A percentile compares a stretch with the other conserved stretches of the same genome.
Conservation (phyloP, 2,329 filamentous ascomycete species). For the Ceratocystis cubensis region DNA sequence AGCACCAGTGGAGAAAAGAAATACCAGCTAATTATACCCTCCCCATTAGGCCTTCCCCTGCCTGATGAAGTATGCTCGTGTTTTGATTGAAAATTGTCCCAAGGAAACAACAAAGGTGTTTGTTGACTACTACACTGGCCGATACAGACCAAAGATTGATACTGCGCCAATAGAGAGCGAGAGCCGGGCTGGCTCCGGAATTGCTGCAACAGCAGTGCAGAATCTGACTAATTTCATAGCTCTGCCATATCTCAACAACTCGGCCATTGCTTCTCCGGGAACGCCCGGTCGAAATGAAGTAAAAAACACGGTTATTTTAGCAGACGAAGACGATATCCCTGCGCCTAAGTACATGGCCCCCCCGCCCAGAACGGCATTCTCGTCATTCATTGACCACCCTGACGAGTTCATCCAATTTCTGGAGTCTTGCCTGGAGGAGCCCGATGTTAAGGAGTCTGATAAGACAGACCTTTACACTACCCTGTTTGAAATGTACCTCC, state of each 20-base stretch:
- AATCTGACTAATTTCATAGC: slow-evolving; percentile 76
- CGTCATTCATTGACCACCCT: slow-evolving; percentile 88
- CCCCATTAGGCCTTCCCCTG: slow-evolving; percentile 60
- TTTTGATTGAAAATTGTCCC: slow-evolving; percentile 77
- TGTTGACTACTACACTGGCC: slow-evolving; percentile 86
- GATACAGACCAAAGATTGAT: slow-evolving; percentile 57
- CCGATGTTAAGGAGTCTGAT: slow-evolving; percentile 58
- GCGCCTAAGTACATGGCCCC: slow-evolving; percentile 59
- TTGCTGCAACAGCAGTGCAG: slow-evolving; percentile 65
- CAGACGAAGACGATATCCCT: slow-evolving; percentile 37
- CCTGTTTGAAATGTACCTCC: slow-evolving; percentile 94
- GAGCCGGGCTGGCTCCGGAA: slow-evolving; percentile 29
- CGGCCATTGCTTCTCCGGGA: slow-evolving; percentile 41
- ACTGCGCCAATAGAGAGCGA: slow-evolving; percentile 7
- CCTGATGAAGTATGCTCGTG: slow-evolving; percentile 88
- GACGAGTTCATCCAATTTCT: slow-evolving; percentile 86
- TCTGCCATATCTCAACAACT: slow-evolving; percentile 68
- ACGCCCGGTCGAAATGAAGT: slow-evolving; percentile 37
- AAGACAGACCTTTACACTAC: slow-evolving; percentile 85
- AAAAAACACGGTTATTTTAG: slow-evolving; percentile 34
- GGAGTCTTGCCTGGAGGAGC: slow-evolving; percentile 69
- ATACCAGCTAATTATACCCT: not conserved
- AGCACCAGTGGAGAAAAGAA: not conserved
- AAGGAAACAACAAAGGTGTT: slow-evolving; percentile 74
- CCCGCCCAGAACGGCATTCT: slow-evolving; percentile 79